A percentile compares a stretch with the other conserved stretches of the same genome.
Evolutionary conservation across 1,284 basidiomycete genomes (phyloP).

Genomic region (Moesziomyces sp.): DNA sequence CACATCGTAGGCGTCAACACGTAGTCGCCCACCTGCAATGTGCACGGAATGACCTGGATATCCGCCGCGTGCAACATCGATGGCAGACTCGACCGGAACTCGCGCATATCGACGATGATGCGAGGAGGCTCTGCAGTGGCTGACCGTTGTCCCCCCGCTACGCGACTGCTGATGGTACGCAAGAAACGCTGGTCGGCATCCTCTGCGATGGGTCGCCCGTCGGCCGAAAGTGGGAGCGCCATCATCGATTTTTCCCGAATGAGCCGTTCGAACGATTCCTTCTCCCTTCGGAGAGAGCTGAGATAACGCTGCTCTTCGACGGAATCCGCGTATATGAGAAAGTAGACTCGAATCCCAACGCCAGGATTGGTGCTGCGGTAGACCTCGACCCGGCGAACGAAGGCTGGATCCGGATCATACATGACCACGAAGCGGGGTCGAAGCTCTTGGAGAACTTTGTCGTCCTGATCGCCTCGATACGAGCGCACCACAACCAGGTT

Average conservation of each 20-base stretch:
- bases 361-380: constrained; percentile 84
- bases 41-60: constrained; percentile 85
- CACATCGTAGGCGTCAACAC: constrained; percentile 94
- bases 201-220: constrained; percentile 71
- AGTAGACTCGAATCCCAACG: constrained; percentile 89
- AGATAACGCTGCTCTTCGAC: constrained; percentile 97
- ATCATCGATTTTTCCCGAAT: constrained; percentile 94
- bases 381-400: constrained; percentile 91
- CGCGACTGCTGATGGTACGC: constrained; percentile 85
- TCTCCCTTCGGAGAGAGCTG: constrained; percentile 86
- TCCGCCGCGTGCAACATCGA: constrained; percentile 87
- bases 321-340: constrained; percentile 90
- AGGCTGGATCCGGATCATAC: constrained; percentile 94
- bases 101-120: constrained; percentile 95
- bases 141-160: constrained; percentile 83
- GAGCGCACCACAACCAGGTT: constrained; percentile 86
- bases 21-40: constrained; percentile 94
- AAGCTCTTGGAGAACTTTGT: constrained; percentile 85
- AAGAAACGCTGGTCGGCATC: constrained; percentile 72
- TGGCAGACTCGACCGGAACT: constrained; percentile 92
- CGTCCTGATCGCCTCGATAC: constrained; percentile 92
- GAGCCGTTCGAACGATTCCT: constrained; percentile 90
- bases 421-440: constrained; percentile 86
- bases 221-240: constrained; percentile 88
- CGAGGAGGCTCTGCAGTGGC: constrained; percentile 77